Base-by-base conservation (phyloP, 108 stramenopile species). In the Nitzschia sp. region DNA sequence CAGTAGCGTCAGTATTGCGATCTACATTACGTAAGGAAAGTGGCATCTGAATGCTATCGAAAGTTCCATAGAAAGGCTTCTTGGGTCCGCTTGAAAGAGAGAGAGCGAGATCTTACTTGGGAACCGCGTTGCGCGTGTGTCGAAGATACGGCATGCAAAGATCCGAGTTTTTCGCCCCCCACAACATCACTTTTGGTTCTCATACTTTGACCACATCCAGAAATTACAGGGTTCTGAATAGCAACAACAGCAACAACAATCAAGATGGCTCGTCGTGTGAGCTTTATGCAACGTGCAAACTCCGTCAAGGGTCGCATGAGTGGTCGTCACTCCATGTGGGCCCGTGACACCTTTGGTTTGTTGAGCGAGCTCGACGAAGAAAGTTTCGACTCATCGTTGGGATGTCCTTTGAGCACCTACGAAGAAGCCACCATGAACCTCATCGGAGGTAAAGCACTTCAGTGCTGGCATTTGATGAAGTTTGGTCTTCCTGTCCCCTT, bases 401-500 rank as follows among this genome's bases (percentile, higher is more conserved):
- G 61, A 21, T 63, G 61, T 24, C 34, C 61, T 5, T 45, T 63
- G 35, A 63, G 18, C 24, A 34, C 61, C 4, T 63, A 34, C 42
- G 61, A 63, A 24, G 38, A 45, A 15, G 61, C 61, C 18, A 63
- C 61, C 15, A 45, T 63, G 42, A 34, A 36, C 29, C 24, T 63
- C 27, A 63, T 63, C 25, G 61, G 61, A 13, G 61, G 61, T 18
- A 63, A 63, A 23, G 61, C 61, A n/a, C 42, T 63, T 27, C 35
- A 63, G n/a, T 63, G 61, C 33, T 63, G 58, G 45, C 63, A 35
- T 23, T 31, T 72, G 28, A 63, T 49, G 25, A 31, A 59, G 57
- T 59, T 48, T 56, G 71, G 71, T 2, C 42, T 72, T 49, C 71
- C 71, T 4, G 64, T 72, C 24, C 71, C 71, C 11, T n/a, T 9